Percentiles rank a stretch among this genome's conserved stretches.
These are phyloP conservation scores for Bullera alba DNA, from an alignment of 768 basidiomycete species.

Conservation along the genomic window DNA sequence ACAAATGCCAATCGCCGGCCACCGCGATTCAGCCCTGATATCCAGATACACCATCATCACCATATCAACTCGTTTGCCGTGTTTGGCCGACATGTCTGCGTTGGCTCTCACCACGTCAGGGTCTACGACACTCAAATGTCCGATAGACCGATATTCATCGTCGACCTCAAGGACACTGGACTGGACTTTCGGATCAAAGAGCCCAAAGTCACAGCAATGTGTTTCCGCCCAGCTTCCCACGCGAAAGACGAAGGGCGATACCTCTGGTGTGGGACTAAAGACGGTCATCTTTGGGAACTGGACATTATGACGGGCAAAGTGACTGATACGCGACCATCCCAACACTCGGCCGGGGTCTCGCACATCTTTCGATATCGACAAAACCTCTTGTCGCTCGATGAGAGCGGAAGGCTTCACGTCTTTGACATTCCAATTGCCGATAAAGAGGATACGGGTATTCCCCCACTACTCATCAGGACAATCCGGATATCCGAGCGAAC, in stretches of 20 bases:
- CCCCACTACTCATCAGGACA: conserved; percentile 24
- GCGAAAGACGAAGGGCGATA: conserved; percentile 53
- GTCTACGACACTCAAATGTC: conserved; percentile 44
- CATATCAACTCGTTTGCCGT: conserved; percentile 44
- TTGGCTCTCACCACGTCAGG: conserved; percentile 41
- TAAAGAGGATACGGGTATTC: conserved; percentile 43
- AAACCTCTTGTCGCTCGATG: conserved; percentile 75
- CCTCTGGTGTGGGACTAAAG: conserved; percentile 84
- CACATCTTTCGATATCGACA: conserved; percentile 64
- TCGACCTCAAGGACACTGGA: conserved; percentile 61
- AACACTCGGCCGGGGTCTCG: conserved; percentile 62
- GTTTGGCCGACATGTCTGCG: conserved; percentile 44
- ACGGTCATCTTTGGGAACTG: conserved; percentile 77
- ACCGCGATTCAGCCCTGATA: conserved; percentile 44
- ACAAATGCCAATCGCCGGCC: conserved; percentile 48
- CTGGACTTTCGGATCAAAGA: conserved; percentile 56
- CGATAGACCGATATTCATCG: conserved; percentile 35
- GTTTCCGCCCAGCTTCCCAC: conserved; percentile 57
- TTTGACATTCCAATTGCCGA: conserved; percentile 48
- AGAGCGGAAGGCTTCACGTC: conserved; percentile 71
- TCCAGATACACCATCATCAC: conserved; percentile 21
- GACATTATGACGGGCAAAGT: conserved; percentile 61
- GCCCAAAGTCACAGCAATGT: conserved; percentile 65
- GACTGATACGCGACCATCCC: conserved; percentile 55
- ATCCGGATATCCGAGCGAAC: conserved; percentile 68